These are phyloP conservation scores for Citrus cavaleriei DNA, from an alignment of 345 rosid genomes.

Conservation along the genomic window DNA sequence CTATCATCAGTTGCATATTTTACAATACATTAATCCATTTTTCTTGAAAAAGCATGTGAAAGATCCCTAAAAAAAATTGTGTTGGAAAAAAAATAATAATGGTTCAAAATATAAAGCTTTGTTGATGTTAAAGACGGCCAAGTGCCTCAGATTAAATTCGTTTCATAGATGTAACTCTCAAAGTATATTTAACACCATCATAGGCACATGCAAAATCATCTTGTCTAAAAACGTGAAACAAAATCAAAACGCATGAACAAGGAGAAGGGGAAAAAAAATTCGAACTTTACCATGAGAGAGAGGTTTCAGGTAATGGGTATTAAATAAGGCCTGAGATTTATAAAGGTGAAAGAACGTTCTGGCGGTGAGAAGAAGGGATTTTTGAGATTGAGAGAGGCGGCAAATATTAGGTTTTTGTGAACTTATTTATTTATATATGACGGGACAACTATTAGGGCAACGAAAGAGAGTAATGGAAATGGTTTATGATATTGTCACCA, in stretches of 20 bases:
- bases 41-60: background rate
- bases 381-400: background rate
- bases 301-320: background rate
- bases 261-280: background rate
- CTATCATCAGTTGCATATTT: conserved; percentile 58
- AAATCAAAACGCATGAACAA: background rate
- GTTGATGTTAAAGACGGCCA: background rate
- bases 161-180: conserved; percentile 40
- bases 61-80: background rate
- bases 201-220: conserved; percentile 15
- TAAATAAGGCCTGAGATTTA: background rate
- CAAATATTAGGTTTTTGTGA: background rate
- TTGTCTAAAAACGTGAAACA: too few species aligned
- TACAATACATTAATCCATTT: background rate
- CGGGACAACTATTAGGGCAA: background rate
- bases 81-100: too few species aligned
- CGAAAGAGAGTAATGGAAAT: too few species aligned
- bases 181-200: conserved; percentile 71
- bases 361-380: background rate
- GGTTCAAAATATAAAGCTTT: background rate
- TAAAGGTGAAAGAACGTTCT: too few species aligned
- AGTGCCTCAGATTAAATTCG: conserved; percentile 34
- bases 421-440: background rate
- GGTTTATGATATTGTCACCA: background rate
- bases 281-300: background rate